Evolutionary conservation across 1,139 yeast genomes (phyloP), one percentile per base, ranked within the genome.

Genomic region (Candida glucosophila): DNA sequence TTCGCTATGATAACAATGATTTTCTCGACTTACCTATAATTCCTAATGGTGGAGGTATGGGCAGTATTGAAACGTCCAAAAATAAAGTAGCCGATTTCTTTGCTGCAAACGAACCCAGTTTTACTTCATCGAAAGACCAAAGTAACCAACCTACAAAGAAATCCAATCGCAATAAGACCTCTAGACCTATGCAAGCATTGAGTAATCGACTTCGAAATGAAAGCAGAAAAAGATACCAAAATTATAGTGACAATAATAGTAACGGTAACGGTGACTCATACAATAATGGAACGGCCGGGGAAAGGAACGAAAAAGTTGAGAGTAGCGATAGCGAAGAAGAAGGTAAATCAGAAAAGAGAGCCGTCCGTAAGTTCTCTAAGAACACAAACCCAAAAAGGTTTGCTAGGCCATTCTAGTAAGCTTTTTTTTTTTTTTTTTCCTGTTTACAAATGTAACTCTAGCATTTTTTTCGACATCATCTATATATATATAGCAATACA

Each of bases 11-110:
- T n/a, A 12, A 39, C 22, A 32, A 29, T 11, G 25, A 30, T 8
- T 67, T 66, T 35, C 42, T 60, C 20, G 47, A 57, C 19, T 43
- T 67, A 26, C 71, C 73, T 2, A 60, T 70, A 5, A 54, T 72
- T 2, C 55, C 64, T 10, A 58, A 44, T 30, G 78, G 77, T 1
- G 42, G 55, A 2, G 34, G 54, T 17, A 18, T 39, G 24, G n/a
- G 19, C 11, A 3, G 19, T 15, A 12, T 27, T 6, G 15, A 20
- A 25, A 22, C 24, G 5, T 12, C 22, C 9, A 22, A 21, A 12
- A n/a, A 15, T 18, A 17, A 29, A 19, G 26, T 28, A 14, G 12
- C 22, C 13, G 3, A 37, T 9, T 47, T 55, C 9, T 50, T 45
- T 31, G 64, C 73, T 3, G 51, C 70, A 15, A n/a, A n/a, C n/a